phyloP scores from a whole-genome alignment of 768 basidiomycete genomes.

The Boletus huronensis region DNA sequence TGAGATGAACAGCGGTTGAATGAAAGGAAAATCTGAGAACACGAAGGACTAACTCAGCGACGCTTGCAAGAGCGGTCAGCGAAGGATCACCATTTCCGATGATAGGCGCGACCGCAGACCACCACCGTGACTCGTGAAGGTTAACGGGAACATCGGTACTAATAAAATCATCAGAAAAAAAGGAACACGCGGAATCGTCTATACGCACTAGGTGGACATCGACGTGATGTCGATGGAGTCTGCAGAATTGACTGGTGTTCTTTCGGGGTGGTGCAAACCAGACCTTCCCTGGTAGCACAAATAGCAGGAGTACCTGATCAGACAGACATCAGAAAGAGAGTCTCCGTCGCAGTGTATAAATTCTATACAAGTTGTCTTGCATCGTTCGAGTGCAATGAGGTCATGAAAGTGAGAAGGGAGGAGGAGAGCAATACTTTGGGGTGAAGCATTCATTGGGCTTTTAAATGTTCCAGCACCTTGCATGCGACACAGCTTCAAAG shows the following conservation, averaged over 20 bases:
- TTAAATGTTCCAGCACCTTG: slow-evolving; percentile 8
- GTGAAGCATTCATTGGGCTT: neutral
- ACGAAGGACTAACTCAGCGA: slow-evolving; percentile 12
- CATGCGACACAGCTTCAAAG: slow-evolving; percentile 11
- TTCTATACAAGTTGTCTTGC: slow-evolving; percentile 8
- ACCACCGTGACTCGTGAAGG: neutral
- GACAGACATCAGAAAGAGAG: neutral
- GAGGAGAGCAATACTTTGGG: neutral
- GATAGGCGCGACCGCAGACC: neutral
- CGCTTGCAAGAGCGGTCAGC: neutral
- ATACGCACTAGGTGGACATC: slow-evolving; percentile 8
- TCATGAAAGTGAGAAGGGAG: neutral
- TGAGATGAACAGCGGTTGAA: slow-evolving; percentile 1
- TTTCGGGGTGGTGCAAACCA: neutral
- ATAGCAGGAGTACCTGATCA: neutral
- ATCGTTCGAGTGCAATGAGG: slow-evolving; percentile 1
- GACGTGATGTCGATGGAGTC: neutral
- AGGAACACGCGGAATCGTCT: neutral
- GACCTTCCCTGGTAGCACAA: neutral
- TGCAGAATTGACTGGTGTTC: neutral
- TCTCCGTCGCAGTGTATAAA: neutral
- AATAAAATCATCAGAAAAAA: slow-evolving; percentile 3
- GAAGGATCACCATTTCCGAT: neutral
- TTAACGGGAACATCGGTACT: neutral
- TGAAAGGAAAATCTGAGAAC: neutral